A percentile compares a stretch with the other conserved stretches of the same genome.
Conservation (phyloP, 169 alveolate species). For the Hammondia hammondi region DNA sequence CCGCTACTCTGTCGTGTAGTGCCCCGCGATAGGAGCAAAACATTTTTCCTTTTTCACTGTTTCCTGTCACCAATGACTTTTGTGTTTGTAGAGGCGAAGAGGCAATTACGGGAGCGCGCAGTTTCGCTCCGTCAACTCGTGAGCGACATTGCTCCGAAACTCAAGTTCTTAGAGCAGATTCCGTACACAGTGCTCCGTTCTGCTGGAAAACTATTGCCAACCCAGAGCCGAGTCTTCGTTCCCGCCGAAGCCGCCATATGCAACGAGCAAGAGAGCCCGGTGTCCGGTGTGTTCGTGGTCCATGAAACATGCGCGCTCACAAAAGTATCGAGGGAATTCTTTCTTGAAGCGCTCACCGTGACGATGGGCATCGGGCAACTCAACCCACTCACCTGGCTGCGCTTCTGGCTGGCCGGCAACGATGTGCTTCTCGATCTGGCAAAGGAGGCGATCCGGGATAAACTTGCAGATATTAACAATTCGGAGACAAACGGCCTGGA, state of each 20-base stretch:
- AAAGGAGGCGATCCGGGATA: neutral
- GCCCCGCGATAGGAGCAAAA: neutral
- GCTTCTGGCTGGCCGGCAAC: slow-evolving; percentile 10
- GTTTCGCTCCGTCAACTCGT: neutral
- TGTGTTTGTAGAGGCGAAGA: neutral
- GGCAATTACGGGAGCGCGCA: neutral
- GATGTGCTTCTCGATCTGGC: neutral
- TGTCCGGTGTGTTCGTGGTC: neutral
- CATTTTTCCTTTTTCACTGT: neutral
- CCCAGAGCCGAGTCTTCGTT: neutral
- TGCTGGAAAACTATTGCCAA: neutral
- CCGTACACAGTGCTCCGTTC: neutral
- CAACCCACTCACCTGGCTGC: neutral
- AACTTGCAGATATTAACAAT: neutral
- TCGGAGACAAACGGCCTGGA: neutral
- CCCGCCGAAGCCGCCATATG: slow-evolving; percentile 17
- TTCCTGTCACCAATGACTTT: neutral
- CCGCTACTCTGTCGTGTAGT: neutral
- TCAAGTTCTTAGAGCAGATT: neutral
- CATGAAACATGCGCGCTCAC: neutral
- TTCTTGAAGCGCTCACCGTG: neutral
- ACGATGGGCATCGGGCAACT: neutral
- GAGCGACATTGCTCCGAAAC: neutral
- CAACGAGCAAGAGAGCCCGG: neutral
- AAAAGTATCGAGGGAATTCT: neutral